These are phyloP conservation scores for Agapanthus africanus DNA, from an alignment of 106 monocot species.

Conservation along the genomic window DNA sequence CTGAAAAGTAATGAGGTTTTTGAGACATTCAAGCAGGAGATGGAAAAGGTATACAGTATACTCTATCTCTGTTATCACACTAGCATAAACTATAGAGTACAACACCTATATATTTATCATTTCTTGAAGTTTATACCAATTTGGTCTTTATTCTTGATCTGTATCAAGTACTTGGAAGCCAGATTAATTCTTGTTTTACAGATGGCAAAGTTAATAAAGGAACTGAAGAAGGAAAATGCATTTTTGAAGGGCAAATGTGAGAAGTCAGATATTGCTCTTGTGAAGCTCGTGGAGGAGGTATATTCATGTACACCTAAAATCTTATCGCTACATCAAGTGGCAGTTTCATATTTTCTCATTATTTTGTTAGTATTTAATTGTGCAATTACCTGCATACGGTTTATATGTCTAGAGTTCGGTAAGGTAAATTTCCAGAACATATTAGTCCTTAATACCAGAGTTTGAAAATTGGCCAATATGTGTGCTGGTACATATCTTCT, in stretches of 20 bases:
- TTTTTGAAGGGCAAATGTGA: slow-evolving; percentile 93
- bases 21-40: slow-evolving; percentile 93
- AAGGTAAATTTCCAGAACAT: no score
- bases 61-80: not conserved
- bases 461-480: no score
- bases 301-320: not conserved
- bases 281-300: slow-evolving; percentile 93
- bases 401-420: no score
- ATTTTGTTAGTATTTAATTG: no score
- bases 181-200: slow-evolving; percentile 18
- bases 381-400: no score
- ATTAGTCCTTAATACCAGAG: no score
- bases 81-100: not conserved
- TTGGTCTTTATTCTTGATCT: slow-evolving; percentile 4
- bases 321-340: not conserved
- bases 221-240: slow-evolving; percentile 91
- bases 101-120: no score
- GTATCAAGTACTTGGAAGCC: not conserved
- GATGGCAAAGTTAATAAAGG: slow-evolving; percentile 92
- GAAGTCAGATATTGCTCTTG: slow-evolving; percentile 79
- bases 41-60: slow-evolving; percentile 83
- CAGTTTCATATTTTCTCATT: not conserved
- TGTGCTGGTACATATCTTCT: no score
- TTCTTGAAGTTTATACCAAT: no score
- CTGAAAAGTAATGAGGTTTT: slow-evolving; percentile 93